phyloP scores from a whole-genome alignment of 2,329 filamentous ascomycete species.

The Trichoderma semiorbis region DNA sequence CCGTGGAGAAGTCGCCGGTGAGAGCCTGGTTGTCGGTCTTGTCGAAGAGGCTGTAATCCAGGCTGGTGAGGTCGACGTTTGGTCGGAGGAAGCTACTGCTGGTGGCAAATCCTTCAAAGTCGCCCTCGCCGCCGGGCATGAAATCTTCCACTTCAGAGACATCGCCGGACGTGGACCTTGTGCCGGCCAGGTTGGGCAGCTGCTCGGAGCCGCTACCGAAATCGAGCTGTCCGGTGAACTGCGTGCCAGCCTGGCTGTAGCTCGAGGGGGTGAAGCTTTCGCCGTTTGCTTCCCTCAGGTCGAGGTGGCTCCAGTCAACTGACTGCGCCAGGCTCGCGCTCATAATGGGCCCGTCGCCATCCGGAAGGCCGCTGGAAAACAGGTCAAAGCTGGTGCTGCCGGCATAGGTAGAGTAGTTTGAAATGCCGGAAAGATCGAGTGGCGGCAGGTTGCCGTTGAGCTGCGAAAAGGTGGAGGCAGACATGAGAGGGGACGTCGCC shows the following conservation, averaged over 20 bases:
- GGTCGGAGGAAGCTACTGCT: conserved; percentile 47
- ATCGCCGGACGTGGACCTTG: conserved; percentile 62
- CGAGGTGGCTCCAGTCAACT: conserved; percentile 46
- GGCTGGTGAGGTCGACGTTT: conserved; percentile 42
- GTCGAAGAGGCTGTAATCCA: conserved; percentile 56
- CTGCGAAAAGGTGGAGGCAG: conserved; percentile 48
- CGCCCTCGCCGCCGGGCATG: conserved; percentile 45
- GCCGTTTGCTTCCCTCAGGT: conserved; percentile 43
- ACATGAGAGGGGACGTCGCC: conserved; percentile 56
- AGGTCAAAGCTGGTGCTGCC: conserved; percentile 49
- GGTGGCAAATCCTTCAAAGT: conserved; percentile 46
- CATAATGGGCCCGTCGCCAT: conserved; percentile 57
- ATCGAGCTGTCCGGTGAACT: conserved; percentile 50
- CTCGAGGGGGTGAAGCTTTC: conserved; percentile 51
- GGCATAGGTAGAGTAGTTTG: conserved; percentile 47
- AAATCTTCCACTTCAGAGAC: conserved; percentile 65
- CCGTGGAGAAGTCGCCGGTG: conserved; percentile 44
- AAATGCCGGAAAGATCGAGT: conserved; percentile 55
- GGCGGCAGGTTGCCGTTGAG: conserved; percentile 51
- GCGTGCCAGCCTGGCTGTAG: conserved; percentile 51
- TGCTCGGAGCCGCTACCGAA: conserved; percentile 52
- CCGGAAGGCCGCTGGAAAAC: conserved; percentile 42
- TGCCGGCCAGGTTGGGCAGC: conserved; percentile 52
- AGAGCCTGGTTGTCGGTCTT: conserved; percentile 43
- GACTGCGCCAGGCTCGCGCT: conserved; percentile 58